Base-by-base conservation (phyloP, 2,329 filamentous ascomycete species). In the Phaeosphaeria sp. region DNA sequence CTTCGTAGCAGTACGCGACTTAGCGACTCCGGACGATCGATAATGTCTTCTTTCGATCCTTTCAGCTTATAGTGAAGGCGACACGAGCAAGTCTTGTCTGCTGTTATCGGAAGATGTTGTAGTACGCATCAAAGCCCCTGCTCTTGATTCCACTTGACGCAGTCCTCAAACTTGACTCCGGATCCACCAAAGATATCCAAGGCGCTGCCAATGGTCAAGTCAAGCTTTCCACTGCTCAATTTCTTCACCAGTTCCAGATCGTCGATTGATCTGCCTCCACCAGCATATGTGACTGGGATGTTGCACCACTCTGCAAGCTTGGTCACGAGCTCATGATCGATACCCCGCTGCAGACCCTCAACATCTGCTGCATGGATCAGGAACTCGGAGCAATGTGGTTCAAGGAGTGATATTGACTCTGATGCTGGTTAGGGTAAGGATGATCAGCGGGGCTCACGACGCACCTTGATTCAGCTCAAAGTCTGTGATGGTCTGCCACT, bases 401-500 rank as follows among this genome's bases (percentile, higher is more conserved):
- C 92, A 22, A 98, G 85, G 42, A 86, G 81, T 55, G 84, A 83
- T 71, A 98, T 96, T 5, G 91, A 91, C 64, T 91, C 94, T 96
- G 27, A 3, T 30, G 21, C 18, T 3, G 4, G 27, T 47, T n/a
- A 25, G n/a, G 11, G 20, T 47, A n/a, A 17, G n/a, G 33, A 8
- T 24, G 22, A 21, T 15, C 6, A 6, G 6, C 3, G 6, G n/a
- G 15, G 40, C n/a, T 44, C 6, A 25, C 50, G 13, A 52, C 78
- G 55, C 79, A 93, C 94, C 91, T 83, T 91, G 83, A 63, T 89
- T 94, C 64, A 99, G 88, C 75, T 97, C 92, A 88, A 97, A 96
- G 71, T 97, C 92, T 1, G 95, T 98, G 55, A 98, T 89, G 1
- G 92, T 97, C 83, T 98, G 95, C 95, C 95, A 99, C 77, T 96